phyloP scores from a whole-genome alignment of 768 basidiomycete genomes.

The Lactifluus piperatus region DNA sequence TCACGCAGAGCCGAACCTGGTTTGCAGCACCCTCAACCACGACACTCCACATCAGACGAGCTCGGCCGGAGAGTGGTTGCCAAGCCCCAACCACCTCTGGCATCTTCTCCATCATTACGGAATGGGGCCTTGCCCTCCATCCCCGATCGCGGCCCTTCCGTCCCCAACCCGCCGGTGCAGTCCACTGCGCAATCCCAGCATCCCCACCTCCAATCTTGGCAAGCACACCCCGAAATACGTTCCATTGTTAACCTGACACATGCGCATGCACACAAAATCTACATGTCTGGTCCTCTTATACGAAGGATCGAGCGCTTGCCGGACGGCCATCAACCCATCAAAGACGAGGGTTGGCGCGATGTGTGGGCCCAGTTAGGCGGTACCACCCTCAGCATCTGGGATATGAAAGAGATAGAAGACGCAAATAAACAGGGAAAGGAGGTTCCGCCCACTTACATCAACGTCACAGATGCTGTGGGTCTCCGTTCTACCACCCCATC shows the following conservation, averaged over 20 bases:
- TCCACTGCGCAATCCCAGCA: neutral
- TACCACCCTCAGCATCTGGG: constrained; percentile 85
- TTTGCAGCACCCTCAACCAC: neutral
- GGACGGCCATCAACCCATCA: constrained; percentile 58
- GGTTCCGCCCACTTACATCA: constrained; percentile 81
- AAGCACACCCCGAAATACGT: constrained; percentile 73
- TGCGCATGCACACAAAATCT: constrained; percentile 77
- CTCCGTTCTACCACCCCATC: constrained; percentile 8
- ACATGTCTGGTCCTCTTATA: constrained; percentile 78
- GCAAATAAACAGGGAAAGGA: constrained; percentile 72
- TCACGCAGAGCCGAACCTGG: neutral
- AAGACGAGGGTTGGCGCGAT: constrained; percentile 74
- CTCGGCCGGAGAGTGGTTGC: constrained; percentile 6
- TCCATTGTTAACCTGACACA: constrained; percentile 67
- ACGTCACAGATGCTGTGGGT: constrained; percentile 82
- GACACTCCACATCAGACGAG: constrained; percentile 4
- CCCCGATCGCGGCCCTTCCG: constrained; percentile 1
- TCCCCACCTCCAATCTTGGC: constrained; percentile 23
- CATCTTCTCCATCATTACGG: neutral
- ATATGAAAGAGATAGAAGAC: constrained; percentile 81
- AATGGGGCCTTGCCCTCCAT: neutral
- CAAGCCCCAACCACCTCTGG: neutral
- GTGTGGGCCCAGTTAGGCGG: constrained; percentile 90
- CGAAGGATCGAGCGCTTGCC: constrained; percentile 70
- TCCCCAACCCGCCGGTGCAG: constrained; percentile 3